A percentile compares a stretch with the other conserved stretches of the same genome.
phyloP scores from a whole-genome alignment of 2,329 filamentous ascomycete species.

The Diaporthe helianthi region DNA sequence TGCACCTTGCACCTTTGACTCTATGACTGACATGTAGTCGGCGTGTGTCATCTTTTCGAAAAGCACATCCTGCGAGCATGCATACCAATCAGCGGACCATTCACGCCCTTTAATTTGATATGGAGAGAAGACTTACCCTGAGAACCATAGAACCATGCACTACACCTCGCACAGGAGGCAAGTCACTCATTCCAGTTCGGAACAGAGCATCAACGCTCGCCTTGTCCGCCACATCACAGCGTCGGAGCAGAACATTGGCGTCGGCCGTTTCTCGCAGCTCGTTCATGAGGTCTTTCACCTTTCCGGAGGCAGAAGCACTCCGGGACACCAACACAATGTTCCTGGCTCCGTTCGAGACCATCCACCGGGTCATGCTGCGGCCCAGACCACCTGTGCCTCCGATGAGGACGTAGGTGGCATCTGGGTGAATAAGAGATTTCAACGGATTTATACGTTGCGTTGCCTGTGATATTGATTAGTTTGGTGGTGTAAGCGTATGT shows the following conservation, averaged over 20 bases:
- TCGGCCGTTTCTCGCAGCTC: slow-evolving; percentile 25
- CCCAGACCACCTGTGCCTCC: slow-evolving; percentile 42
- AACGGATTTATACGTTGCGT: slow-evolving; percentile 22
- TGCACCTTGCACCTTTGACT: slow-evolving; percentile 38
- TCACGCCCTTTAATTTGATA: too few species aligned
- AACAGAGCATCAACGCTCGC: slow-evolving; percentile 44
- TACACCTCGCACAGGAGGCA: slow-evolving; percentile 47
- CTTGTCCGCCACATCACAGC: slow-evolving; percentile 49
- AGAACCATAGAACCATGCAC: slow-evolving; percentile 49
- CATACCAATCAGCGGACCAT: too few species aligned
- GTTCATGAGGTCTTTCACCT: slow-evolving; percentile 24
- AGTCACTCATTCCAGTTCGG: slow-evolving; percentile 50
- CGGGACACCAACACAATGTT: slow-evolving; percentile 25
- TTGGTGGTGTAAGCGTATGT: slow-evolving; percentile 23
- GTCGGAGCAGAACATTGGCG: neutral
- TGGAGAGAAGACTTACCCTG: neutral
- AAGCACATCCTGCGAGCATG: slow-evolving; percentile 48
- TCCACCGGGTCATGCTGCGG: slow-evolving; percentile 37
- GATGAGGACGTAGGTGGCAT: slow-evolving; percentile 39
- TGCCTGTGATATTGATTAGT: slow-evolving; percentile 1
- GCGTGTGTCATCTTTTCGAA: slow-evolving; percentile 60
- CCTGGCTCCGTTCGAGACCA: slow-evolving; percentile 37
- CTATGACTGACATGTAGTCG: slow-evolving; percentile 52
- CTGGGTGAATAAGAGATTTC: slow-evolving; percentile 29
- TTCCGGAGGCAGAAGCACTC: slow-evolving; percentile 29